Conservation (phyloP, 1,139 yeast species). For the Scheffersomyces parashehatae region DNA sequence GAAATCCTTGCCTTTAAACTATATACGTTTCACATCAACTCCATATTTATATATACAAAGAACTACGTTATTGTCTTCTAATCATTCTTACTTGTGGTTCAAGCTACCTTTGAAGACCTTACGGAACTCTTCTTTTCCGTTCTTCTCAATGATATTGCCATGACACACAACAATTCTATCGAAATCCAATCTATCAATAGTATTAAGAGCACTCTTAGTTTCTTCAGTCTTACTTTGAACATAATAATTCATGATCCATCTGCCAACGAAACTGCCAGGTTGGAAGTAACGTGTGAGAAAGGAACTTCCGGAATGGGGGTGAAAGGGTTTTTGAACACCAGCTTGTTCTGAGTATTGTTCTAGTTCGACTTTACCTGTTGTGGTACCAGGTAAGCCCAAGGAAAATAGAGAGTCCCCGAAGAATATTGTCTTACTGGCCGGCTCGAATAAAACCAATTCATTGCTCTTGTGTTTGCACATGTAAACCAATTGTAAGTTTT, state of each 20-base stretch:
- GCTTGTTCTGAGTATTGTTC: slow-evolving; percentile 47
- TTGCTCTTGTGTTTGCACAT: slow-evolving; percentile 55
- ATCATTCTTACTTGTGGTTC: not conserved
- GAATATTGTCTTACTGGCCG: slow-evolving; percentile 44
- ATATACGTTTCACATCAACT: no score
- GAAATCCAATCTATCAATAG: slow-evolving; percentile 47
- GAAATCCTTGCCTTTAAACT: no score
- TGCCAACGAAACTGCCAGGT: slow-evolving; percentile 38
- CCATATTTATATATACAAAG: no score
- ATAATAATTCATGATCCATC: slow-evolving; percentile 26
- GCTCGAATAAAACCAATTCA: slow-evolving; percentile 55
- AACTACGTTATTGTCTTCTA: no score
- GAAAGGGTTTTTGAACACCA: slow-evolving; percentile 29
- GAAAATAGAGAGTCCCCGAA: slow-evolving; percentile 62
- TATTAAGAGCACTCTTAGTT: slow-evolving; percentile 27
- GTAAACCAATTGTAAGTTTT: slow-evolving; percentile 55
- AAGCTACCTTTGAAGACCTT: slow-evolving; percentile 5
- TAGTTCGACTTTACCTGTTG: slow-evolving; percentile 14
- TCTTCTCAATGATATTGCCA: slow-evolving; percentile 52
- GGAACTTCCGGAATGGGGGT: slow-evolving; percentile 44
- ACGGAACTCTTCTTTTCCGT: slow-evolving; percentile 37
- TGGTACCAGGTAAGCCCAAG: slow-evolving; percentile 27
- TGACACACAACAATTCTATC: slow-evolving; percentile 56
- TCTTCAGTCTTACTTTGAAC: slow-evolving; percentile 13
- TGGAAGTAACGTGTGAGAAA: slow-evolving; percentile 37